Evolutionary conservation across 345 rosid species (phyloP), one percentile per base, ranked within the genome.

Genomic region (Eucalyptus microcorys): DNA sequence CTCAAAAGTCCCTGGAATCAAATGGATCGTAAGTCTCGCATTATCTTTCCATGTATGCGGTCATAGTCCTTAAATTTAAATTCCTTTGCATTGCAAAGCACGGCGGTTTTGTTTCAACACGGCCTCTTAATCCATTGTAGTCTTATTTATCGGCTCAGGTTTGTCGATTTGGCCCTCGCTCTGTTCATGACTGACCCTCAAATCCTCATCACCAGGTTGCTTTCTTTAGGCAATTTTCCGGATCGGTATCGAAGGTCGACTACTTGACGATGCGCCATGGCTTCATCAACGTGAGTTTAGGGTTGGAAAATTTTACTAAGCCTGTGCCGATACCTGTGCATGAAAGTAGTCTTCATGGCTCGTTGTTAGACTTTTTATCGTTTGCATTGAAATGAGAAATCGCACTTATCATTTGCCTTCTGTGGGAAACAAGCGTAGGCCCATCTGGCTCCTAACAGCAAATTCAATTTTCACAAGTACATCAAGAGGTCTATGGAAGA

Each of bases 231-330:
- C 97, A 95, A 90, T 94, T 95, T 91, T 91, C 92, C 49, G 90
- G 92, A 87, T 95, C 95, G 0, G 94, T 95, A 17, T 76, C 91
- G 14, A 94, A 89, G 88, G 93, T 94, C 53, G 97, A 95, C 88
- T 95, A 94, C 89, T 79, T 94, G 90, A 92, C 97, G 26, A 91
- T 95, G 95, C 91, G 97, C 86, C 94, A 91, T 49, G 96, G 97
- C 86, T 95, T 95, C 88, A 93, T 95, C 88, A 89, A 91, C 88
- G 97, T 94, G 87, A 93, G 93, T 88, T 10, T 40, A 37, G 14
- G 37, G 81, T 37, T 26, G 43, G 45, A 45, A 17, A 71, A 32
- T 68, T 68, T 61, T 30, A 61, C 34, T 61, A 30, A 3, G 16
- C 14, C 68, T 27, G 14, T 64, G 76, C 76, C 76, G 14, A 14